Conservation (phyloP, 805 yeast species). For the Wickerhamomyces xylosicus region DNA sequence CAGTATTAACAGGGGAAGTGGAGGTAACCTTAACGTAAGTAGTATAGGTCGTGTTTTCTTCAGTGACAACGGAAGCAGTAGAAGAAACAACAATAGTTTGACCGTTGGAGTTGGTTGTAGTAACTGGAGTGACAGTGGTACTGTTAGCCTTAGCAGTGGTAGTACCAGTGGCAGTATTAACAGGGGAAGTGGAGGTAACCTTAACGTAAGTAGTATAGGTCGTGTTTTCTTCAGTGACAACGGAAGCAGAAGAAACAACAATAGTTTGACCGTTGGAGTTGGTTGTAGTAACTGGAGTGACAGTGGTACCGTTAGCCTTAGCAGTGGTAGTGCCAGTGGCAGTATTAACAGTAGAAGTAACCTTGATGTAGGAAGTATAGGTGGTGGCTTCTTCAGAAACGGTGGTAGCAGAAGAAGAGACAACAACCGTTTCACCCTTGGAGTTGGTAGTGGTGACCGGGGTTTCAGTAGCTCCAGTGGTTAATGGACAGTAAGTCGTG, state of each 20-base stretch:
- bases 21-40: background rate
- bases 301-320: background rate
- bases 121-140: slow-evolving; percentile 2
- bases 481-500: background rate
- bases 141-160: background rate
- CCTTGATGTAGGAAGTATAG: slow-evolving; percentile 7
- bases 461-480: background rate
- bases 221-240: background rate
- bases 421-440: slow-evolving; percentile 8
- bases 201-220: background rate
- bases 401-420: slow-evolving; percentile 3
- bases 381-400: slow-evolving; percentile 8
- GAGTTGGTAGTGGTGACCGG: slow-evolving; percentile 7
- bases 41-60: slow-evolving; percentile 1
- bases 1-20: slow-evolving; percentile 1
- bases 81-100: background rate
- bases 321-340: slow-evolving; percentile 1
- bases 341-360: slow-evolving; percentile 4
- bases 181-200: background rate
- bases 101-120: slow-evolving; percentile 3
- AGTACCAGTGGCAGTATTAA: background rate
- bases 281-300: background rate
- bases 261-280: slow-evolving; percentile 3
- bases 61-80: background rate
- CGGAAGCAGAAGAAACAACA: background rate